Evolutionary conservation across 1,284 basidiomycete genomes (phyloP).

Genomic region (Trichosporon ovoides): DNA sequence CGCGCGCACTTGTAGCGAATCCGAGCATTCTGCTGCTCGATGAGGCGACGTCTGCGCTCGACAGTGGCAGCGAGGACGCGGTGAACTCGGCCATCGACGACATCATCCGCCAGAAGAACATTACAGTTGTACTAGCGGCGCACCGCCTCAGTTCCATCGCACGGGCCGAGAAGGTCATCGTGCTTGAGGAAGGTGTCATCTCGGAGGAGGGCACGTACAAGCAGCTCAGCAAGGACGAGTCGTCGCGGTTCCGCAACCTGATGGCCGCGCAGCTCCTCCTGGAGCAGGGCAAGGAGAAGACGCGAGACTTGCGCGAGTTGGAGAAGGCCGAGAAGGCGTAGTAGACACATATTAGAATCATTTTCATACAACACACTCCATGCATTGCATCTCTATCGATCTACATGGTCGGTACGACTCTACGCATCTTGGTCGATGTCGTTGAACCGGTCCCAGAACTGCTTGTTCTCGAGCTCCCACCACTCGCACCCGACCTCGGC

Average conservation of each 20-base stretch:
- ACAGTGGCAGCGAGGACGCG: constrained; percentile 77
- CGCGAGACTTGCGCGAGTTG: neutral
- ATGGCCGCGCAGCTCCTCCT: constrained; percentile 74
- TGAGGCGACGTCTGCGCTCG: constrained; percentile 61
- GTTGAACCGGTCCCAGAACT: constrained; percentile 9
- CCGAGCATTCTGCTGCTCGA: constrained; percentile 52
- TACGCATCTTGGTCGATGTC: too few species aligned
- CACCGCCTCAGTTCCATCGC: constrained; percentile 81
- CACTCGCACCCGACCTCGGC: constrained; percentile 30
- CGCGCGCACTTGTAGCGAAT: constrained; percentile 51
- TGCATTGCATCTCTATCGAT: too few species aligned
- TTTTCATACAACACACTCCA: too few species aligned
- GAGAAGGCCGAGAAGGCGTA: neutral
- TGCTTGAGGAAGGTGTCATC: constrained; percentile 77
- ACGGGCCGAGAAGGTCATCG: constrained; percentile 74
- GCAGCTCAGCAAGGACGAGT: constrained; percentile 58
- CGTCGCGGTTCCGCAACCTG: constrained; percentile 62
- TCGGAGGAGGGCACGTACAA: constrained; percentile 78
- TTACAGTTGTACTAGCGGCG: constrained; percentile 83
- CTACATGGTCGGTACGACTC: too few species aligned
- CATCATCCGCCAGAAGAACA: constrained; percentile 67
- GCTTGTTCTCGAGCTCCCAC: constrained; percentile 32
- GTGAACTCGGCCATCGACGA: constrained; percentile 86
- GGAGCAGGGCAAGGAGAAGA: constrained; percentile 23
- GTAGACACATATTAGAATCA: neutral